Evolutionary conservation across 2,329 filamentous ascomycete species (phyloP), one percentile per base, ranked within the genome.

Genomic region (Pseudogymnoascus sp.): DNA sequence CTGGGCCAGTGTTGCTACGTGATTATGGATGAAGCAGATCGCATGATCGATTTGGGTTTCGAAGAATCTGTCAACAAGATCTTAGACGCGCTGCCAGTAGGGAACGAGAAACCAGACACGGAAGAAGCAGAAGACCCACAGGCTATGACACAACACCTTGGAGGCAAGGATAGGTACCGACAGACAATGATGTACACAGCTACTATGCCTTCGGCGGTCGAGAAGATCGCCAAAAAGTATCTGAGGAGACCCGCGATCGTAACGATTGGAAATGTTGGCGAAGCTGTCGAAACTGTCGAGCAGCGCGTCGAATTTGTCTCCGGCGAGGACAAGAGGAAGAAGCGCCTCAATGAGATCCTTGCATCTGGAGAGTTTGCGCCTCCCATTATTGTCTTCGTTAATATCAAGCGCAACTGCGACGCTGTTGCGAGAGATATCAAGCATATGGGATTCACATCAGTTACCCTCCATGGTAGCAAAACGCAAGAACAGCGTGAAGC

Each of bases 121-220:
- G 93, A 97, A 11, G 91, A 90, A 61, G 94, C 94, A 5, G 94
- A 99, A 74, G 84, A 97, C 72, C 81, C 90, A 0, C 80, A 83
- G 63, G 85, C 88, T n/a, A 97, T 97, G 93, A 88, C 86, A 69
- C 83, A 85, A 63, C 89, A 89, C 69, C 78, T 96, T 1, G 87
- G 87, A 61, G 85, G 85, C 16, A 85, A 86, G 68, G 88, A 92
- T 70, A 83, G 89, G 21, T 97, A 97, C 78, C 83, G 94, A 64
- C 93, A 99, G 75, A 99, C 94, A 0, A 99, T 99, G 94, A 99
- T 99, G 94, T 99, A 97, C 84, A 97, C 94, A 67, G 94, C 94
- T 61, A 99, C 94, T 29, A 99, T 99, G 94, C 92, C 94, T 1
- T 78, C 90, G 0, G 85, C 90, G 0, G 90, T 99, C 14, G 94